Evolutionary conservation across 2,329 filamentous ascomycete genomes (phyloP), one percentile per base, ranked within the genome.

Genomic region (Ascochyta pisi): DNA sequence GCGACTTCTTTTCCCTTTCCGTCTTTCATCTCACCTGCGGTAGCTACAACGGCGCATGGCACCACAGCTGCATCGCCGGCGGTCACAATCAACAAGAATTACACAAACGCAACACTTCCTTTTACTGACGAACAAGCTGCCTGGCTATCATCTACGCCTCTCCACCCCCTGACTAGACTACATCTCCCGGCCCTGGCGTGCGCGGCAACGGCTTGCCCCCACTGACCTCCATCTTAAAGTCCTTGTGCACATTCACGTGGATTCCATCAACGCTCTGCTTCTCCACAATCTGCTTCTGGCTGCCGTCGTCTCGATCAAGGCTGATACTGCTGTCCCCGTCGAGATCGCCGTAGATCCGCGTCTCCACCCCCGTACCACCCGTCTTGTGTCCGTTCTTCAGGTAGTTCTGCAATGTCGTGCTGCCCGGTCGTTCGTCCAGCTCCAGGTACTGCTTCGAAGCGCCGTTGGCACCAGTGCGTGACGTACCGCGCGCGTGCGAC

Each of bases 281-380:
- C 10, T 46, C n/a, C 7, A 57, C 40, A 6, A 57, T 54, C 10
- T 49, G 50, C 31, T 52, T 60, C 22, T 54, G 54, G 16, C 54
- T 60, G 3, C 44, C 42, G 29, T 60, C 54, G 22, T 60, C 58
- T 22, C 43, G 41, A 26, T 59, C 56, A 3, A 57, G 50, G 33
- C 45, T 54, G 37, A 33, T 29, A 23, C 46, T 57, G 33, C 50
- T 54, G 31, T 60, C 54, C 3, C 15, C 19, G 19, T 54, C 50
- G 4, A 58, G 34, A 16, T 60, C 50, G 16, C 58, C 58, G 15
- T 60, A 60, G 33, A 60, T 60, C 16, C 58, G 54, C 1, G 58
- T 60, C 40, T 60, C 58, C n/a, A 60, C 37, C 4, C 57, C 58
- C 4, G 58, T 42, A 3, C 27, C 9, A 2, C 29, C n/a, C 10